Conservation (phyloP, 768 basidiomycete species). For the Calocybe gangraenosa region DNA sequence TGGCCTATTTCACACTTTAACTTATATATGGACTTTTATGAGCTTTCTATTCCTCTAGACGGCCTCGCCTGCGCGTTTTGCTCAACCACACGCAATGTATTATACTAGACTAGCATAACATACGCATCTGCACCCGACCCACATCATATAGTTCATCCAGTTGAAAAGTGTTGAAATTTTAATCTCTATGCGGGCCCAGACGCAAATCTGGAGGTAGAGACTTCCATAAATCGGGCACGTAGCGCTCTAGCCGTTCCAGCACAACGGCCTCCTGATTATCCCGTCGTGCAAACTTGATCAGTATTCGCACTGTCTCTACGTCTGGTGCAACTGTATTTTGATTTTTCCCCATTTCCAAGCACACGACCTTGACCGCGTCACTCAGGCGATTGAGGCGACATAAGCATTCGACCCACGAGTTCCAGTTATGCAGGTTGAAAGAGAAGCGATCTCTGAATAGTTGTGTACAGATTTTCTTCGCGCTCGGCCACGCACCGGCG, state of each 20-base stretch:
- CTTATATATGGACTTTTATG: slow-evolving; percentile 16
- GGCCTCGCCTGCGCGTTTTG: slow-evolving; percentile 42
- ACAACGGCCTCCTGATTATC: slow-evolving; percentile 40
- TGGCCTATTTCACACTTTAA: slow-evolving; percentile 7
- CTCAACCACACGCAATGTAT: slow-evolving; percentile 58
- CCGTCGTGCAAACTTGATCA: slow-evolving; percentile 51
- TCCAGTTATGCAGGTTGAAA: slow-evolving; percentile 71
- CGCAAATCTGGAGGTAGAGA: slow-evolving; percentile 23
- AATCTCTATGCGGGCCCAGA: not conserved
- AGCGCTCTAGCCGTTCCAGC: slow-evolving; percentile 36
- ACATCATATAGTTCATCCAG: slow-evolving; percentile 17
- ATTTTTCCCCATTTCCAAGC: slow-evolving; percentile 56
- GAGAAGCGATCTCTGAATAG: slow-evolving; percentile 44
- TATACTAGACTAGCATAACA: slow-evolving; percentile 20
- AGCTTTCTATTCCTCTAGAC: slow-evolving; percentile 52
- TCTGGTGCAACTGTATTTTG: slow-evolving; percentile 43
- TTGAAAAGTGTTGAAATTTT: slow-evolving; percentile 13
- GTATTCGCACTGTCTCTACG: slow-evolving; percentile 42
- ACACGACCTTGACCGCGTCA: slow-evolving; percentile 63
- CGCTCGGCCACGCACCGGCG: slow-evolving; percentile 46
- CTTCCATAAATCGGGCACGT: slow-evolving; percentile 36
- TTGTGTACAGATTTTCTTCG: slow-evolving; percentile 50
- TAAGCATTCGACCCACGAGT: slow-evolving; percentile 82
- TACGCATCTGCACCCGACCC: not conserved
- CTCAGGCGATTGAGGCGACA: slow-evolving; percentile 63